These are phyloP conservation scores for Royoungia palumana DNA, from an alignment of 768 basidiomycete genomes.

Conservation along the genomic window DNA sequence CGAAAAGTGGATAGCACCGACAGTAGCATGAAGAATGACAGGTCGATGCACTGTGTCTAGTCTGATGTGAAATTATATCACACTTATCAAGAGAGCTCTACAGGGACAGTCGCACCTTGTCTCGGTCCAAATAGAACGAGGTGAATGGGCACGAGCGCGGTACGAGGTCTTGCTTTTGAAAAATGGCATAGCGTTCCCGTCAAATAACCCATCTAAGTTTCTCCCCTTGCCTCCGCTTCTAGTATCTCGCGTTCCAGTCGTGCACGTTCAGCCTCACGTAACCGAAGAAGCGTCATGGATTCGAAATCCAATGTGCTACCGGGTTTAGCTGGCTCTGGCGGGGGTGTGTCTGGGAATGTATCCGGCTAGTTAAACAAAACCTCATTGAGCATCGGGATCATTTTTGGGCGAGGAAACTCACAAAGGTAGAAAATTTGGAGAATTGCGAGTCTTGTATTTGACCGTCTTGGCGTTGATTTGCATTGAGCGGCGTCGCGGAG, in stretches of 20 bases:
- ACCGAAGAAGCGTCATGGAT: constrained; percentile 71
- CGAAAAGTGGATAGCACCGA: no score
- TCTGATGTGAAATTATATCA: constrained; percentile 5
- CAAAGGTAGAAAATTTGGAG: constrained; percentile 46
- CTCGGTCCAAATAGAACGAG: no score
- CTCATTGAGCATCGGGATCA: constrained; percentile 3
- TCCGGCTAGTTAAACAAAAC: constrained; percentile 14
- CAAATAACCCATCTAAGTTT: constrained; percentile 1
- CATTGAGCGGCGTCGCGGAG: constrained; percentile 26
- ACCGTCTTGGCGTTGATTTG: neutral
- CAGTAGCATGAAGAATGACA: no score
- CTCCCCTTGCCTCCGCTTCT: constrained; percentile 55
- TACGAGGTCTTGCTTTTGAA: no score
- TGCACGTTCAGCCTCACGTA: constrained; percentile 78
- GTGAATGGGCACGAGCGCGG: no score
- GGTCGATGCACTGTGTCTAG: neutral
- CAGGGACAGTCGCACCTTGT: constrained; percentile 13
- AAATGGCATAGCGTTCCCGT: neutral
- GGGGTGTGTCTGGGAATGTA: constrained; percentile 13
- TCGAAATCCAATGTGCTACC: constrained; percentile 66
- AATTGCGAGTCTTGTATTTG: constrained; percentile 3
- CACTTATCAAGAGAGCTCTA: constrained; percentile 4
- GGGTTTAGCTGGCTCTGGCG: constrained; percentile 23
- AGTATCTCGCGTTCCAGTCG: constrained; percentile 73
- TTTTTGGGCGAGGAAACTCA: neutral